Percentiles rank a stretch among this genome's conserved stretches.
These are phyloP conservation scores for Pascua sp. DNA, from an alignment of 1,284 basidiomycete species.

Conservation along the genomic window DNA sequence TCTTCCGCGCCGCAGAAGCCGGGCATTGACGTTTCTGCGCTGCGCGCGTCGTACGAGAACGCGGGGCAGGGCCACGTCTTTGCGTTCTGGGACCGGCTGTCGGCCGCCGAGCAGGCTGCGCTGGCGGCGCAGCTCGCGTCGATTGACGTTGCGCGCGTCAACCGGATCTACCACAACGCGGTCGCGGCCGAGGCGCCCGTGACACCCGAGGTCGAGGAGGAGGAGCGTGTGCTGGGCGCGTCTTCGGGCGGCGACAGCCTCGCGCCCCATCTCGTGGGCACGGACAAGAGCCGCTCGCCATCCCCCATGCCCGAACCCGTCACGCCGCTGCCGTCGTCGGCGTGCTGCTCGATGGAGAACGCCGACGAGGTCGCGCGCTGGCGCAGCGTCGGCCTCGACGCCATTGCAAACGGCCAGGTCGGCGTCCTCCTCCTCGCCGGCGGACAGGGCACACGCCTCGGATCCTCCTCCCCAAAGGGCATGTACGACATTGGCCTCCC, in stretches of 20 bases:
- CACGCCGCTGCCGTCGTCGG: constrained; percentile 68
- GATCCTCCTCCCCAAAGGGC: constrained; percentile 89
- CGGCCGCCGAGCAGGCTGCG: constrained; percentile 60
- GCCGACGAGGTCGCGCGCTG: constrained; percentile 65
- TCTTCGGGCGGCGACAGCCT: neutral
- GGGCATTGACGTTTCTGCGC: constrained; percentile 26
- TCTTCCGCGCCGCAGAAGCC: neutral
- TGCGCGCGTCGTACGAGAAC: constrained; percentile 60
- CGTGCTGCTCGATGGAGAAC: constrained; percentile 59
- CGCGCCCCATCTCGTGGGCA: constrained; percentile 8
- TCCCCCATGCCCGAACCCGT: constrained; percentile 32
- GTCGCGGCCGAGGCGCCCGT: constrained; percentile 62
- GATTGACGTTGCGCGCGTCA: constrained; percentile 87
- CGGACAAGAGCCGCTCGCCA: constrained; percentile 32
- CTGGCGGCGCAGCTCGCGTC: constrained; percentile 71
- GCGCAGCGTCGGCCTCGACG: constrained; percentile 70
- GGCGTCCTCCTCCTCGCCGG: constrained; percentile 96
- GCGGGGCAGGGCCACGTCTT: constrained; percentile 88
- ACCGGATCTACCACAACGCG: constrained; percentile 78
- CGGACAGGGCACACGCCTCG: constrained; percentile 93
- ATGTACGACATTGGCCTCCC: constrained; percentile 96
- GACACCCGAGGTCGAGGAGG: constrained; percentile 30
- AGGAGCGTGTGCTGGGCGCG: constrained; percentile 48
- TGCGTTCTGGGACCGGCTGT: constrained; percentile 75
- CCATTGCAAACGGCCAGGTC: constrained; percentile 76